Conservation (phyloP, 345 rosid species). For the Trapa incisa region DNA sequence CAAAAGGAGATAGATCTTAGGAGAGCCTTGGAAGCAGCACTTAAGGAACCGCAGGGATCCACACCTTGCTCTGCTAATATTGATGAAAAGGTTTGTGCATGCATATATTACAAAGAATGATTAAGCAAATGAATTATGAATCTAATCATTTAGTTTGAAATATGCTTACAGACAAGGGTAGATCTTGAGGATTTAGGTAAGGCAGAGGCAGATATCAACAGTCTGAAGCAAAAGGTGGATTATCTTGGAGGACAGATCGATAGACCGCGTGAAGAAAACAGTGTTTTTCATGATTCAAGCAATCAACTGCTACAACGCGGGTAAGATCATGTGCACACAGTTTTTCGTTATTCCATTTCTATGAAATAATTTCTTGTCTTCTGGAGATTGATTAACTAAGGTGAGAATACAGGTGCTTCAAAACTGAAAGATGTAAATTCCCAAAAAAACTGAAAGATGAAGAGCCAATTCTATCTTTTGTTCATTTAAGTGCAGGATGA, state of each 20-base stretch:
- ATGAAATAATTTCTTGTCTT: neutral
- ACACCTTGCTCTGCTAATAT: conserved; percentile 20
- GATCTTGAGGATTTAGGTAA: conserved; percentile 52
- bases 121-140: neutral
- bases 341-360: no score
- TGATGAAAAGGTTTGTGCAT: conserved; percentile 48
- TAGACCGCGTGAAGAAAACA: conserved; percentile 28
- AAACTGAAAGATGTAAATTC: neutral
- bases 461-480: neutral
- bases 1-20: conserved; percentile 59
- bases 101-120: neutral
- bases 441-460: neutral
- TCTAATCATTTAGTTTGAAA: conserved; percentile 1
- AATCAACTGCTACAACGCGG: conserved; percentile 18
- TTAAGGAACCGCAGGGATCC: conserved; percentile 29
- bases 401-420: neutral
- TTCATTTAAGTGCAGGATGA: conserved; percentile 28
- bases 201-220: conserved; percentile 48
- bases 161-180: conserved; percentile 35
- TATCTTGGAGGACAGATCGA: conserved; percentile 41
- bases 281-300: conserved; percentile 26
- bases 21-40: conserved; percentile 52
- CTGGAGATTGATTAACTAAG: neutral
- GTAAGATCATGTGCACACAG: conserved; percentile 18
- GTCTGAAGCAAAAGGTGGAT: conserved; percentile 49